Conservation (phyloP, 305 asterid genomes). For the Salvia sclarea region DNA sequence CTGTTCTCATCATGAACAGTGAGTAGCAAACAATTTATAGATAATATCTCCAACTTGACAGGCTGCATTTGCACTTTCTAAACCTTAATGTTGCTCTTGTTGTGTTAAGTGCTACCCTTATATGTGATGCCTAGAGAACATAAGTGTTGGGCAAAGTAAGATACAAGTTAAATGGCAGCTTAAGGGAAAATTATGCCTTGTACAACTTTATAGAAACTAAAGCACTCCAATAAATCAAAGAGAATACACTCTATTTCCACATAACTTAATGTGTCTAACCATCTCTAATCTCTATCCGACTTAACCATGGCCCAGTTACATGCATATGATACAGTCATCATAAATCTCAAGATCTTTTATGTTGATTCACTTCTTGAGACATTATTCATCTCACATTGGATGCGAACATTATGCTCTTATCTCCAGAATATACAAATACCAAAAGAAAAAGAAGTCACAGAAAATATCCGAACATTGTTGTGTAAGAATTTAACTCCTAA, state of each 20-base stretch:
- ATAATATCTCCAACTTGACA: not conserved
- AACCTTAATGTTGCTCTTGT: not conserved
- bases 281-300: not conserved
- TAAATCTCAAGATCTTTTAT: not conserved
- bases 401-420: not conserved
- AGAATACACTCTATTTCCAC: not conserved
- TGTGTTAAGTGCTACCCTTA: not conserved
- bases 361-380: not conserved
- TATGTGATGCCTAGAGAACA: not conserved
- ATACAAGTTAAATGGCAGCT: slow-evolving; percentile 16
- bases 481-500: not conserved
- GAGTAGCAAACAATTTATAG: not conserved
- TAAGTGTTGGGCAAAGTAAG: not conserved
- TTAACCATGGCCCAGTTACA: not conserved
- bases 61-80: not conserved
- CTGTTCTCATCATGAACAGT: not conserved
- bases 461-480: not conserved
- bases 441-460: not conserved
- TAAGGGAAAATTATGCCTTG: not conserved
- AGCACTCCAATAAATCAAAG: not conserved
- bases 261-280: not conserved
- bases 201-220: not conserved
- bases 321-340: not conserved
- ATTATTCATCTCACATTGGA: not conserved
- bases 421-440: not conserved